phyloP scores from a whole-genome alignment of 2,329 filamentous ascomycete species.

The Hymenoscyphus fraxineus region DNA sequence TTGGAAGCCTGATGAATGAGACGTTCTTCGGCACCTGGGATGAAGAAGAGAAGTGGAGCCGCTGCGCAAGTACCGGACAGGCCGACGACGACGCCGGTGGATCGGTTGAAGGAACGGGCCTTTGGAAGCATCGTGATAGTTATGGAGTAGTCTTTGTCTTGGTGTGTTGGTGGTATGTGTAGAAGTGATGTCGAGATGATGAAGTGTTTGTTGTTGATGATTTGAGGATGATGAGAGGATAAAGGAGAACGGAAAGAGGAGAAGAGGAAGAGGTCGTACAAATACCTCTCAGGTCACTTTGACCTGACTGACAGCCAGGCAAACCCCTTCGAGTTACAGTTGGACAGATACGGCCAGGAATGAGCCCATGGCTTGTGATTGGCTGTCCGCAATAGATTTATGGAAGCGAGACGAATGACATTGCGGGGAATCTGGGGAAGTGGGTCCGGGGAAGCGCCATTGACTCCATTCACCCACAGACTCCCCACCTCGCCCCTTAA shows the following conservation, averaged over 20 bases:
- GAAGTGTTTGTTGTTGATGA: conserved; percentile 1
- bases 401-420: not conserved
- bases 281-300: not conserved
- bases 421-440: not conserved
- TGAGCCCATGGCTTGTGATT: not conserved
- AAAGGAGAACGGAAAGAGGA: not conserved
- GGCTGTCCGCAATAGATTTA: not conserved
- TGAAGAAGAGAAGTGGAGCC: conserved; percentile 25
- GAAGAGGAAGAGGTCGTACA: conserved; percentile 1
- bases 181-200: not conserved
- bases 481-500: not conserved
- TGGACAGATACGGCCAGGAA: not conserved
- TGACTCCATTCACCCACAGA: not conserved
- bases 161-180: conserved; percentile 2
- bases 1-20: conserved; percentile 24
- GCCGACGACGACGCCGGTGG: conserved; percentile 19
- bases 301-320: not conserved
- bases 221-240: not conserved
- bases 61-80: conserved; percentile 18
- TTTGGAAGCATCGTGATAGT: conserved; percentile 14
- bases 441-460: not conserved
- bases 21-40: conserved; percentile 24
- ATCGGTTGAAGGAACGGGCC: conserved; percentile 12
- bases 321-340: not conserved
- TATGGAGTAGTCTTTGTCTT: not conserved